Evolutionary conservation across 345 rosid genomes (phyloP).

Genomic region (Luvunga scandens): DNA sequence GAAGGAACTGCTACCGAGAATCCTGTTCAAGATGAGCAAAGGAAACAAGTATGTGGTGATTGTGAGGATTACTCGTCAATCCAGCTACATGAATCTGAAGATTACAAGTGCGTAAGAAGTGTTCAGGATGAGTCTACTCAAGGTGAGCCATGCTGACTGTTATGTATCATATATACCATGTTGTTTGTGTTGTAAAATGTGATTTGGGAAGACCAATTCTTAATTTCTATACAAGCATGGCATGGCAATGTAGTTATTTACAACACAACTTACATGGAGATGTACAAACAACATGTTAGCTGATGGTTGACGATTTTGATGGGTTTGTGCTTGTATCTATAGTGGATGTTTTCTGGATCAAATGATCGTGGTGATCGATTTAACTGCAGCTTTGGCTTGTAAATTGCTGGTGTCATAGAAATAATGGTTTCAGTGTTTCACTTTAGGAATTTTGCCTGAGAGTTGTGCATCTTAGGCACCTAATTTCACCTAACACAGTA

Average conservation of each 20-base stretch:
- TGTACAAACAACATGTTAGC: not conserved
- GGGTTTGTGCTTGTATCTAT: not conserved
- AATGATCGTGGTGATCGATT: not conserved
- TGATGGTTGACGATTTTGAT: not conserved
- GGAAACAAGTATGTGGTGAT: constrained; percentile 8
- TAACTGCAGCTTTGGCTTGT: not conserved
- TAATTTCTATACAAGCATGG: not conserved
- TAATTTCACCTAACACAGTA: not conserved
- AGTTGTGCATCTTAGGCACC: not conserved
- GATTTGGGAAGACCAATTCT: not conserved
- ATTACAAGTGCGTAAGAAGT: constrained; percentile 8
- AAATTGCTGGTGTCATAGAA: not conserved
- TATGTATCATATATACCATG: not conserved
- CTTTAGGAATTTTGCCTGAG: not conserved
- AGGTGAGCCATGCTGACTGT: constrained; percentile 25
- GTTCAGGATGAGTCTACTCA: constrained; percentile 16
- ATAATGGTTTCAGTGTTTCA: not conserved
- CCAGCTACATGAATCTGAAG: constrained; percentile 23
- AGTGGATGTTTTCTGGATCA: not conserved
- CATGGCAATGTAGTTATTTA: not conserved
- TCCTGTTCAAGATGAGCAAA: constrained; percentile 27
- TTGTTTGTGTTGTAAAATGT: not conserved
- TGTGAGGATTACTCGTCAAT: constrained; percentile 8
- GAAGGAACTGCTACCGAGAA: constrained; percentile 21
- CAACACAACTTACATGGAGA: not conserved